Conservation (phyloP, 2,329 filamentous ascomycete species). For the Ascosphaera pollenicola region DNA sequence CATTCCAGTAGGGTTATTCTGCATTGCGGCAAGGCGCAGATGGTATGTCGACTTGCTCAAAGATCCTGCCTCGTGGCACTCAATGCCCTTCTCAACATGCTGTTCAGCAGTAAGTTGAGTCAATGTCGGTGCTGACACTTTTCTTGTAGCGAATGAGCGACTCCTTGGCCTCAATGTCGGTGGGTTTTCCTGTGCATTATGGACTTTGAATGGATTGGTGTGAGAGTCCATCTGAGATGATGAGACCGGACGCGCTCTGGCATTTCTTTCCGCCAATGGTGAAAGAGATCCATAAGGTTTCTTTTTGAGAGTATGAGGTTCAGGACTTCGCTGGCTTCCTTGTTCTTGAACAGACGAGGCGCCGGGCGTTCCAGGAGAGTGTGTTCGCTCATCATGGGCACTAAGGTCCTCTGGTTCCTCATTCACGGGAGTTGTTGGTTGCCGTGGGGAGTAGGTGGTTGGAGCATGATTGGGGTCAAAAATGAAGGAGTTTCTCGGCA, state of each 20-base stretch:
- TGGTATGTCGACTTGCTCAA: constrained; percentile 93
- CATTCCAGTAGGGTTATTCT: constrained; percentile 82
- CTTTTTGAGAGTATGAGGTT: too few relatives aligned
- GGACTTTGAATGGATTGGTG: background rate
- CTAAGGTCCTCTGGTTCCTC: constrained; percentile 7
- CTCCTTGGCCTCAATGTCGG: background rate
- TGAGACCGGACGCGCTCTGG: constrained; percentile 6
- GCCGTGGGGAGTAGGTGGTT: constrained; percentile 33
- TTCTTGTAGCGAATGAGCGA: constrained; percentile 10
- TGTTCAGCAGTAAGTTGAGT: constrained; percentile 39
- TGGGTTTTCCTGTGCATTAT: constrained; percentile 1
- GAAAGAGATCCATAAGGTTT: constrained; percentile 11
- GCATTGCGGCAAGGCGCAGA: constrained; percentile 65
- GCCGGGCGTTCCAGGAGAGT: too few relatives aligned
- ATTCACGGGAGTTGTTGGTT: constrained; percentile 14
- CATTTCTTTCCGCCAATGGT: constrained; percentile 8
- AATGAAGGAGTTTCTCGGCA: constrained; percentile 45
- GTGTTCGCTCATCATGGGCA: too few relatives aligned
- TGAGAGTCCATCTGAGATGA: constrained; percentile 9
- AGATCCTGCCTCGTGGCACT: constrained; percentile 68
- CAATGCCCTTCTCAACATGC: constrained; percentile 74
- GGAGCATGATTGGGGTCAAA: constrained; percentile 32
- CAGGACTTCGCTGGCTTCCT: too few relatives aligned
- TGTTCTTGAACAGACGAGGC: too few relatives aligned
- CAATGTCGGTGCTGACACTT: constrained; percentile 30